Base-by-base conservation (phyloP, 352 stramenopile species). In the Pseudoperonospora humuli region DNA sequence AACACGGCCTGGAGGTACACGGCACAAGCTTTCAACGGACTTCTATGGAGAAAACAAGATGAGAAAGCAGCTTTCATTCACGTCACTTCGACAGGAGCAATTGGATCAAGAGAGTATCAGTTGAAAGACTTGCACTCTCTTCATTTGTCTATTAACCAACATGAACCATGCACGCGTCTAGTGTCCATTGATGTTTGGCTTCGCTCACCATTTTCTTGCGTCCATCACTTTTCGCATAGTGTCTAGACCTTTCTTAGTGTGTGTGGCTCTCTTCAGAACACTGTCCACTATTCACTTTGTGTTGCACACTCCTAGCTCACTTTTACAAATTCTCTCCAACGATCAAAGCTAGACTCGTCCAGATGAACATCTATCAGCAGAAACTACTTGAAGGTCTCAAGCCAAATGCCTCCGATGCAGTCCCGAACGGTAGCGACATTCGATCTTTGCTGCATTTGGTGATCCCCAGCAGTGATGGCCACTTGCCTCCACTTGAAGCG, bases 271-370 rank as follows among this genome's bases (percentile, higher is more conserved):
- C 3, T 7, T 14, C n/a, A 36, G 6, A 9, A 27, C 18, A 15
- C n/a, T 35, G 35, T 32, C 31, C 35, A 49, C 31, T 9, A 35
- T 39, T 54, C 36, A 26, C 15, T 17, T 9, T 25, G 26, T 11
- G 29, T 49, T 47, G 25, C 31, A 25, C 20, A 39, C 40, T 38
- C 15, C 26, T 19, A 25, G 29, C 49, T 61, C 58, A 68, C 49
- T 68, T 57, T 57, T 13, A 14, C 19, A 54, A 54, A 27, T 57
- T 61, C 41, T 45, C 48, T 46, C n/a, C 29, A 42, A 61, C 20
- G 25, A 54, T 38, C 25, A 38, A 33, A 13, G 32, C 36, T 9
- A 42, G 25, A 48, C 33, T 34, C 31, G 44, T 28, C 19, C 3
- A 35, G 32, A 61, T 64, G 59, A 50, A 25, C 20, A 48, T 52